Conservation (phyloP, 345 rosid genomes). For the Gynandropsis gynandra region DNA sequence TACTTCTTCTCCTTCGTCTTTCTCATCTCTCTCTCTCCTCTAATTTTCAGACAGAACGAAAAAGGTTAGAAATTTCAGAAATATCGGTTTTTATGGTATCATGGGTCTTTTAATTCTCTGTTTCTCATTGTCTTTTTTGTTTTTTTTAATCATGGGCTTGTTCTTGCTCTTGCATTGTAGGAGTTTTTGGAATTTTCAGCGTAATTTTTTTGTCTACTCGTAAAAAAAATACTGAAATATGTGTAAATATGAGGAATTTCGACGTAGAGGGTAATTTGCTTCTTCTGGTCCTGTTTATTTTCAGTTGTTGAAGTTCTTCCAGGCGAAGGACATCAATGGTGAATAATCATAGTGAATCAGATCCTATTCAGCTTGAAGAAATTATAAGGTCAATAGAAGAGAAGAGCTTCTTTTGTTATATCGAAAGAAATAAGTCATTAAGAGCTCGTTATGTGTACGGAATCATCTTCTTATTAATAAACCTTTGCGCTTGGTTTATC, state of each 20-base stretch:
- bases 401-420: constrained; percentile 23
- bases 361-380: constrained; percentile 25
- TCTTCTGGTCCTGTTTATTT: not conserved
- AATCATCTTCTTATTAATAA: constrained; percentile 53
- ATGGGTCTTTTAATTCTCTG: constrained; percentile 1
- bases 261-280: not conserved
- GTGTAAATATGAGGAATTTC: not conserved
- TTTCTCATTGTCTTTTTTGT: not conserved
- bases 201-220: not conserved
- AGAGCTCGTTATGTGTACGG: constrained; percentile 66
- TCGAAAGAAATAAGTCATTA: constrained; percentile 42
- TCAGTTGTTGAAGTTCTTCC: not conserved
- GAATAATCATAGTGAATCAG: constrained; percentile 28
- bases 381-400: constrained; percentile 23
- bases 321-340: constrained; percentile 16
- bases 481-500: constrained; percentile 73
- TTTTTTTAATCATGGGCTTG: not conserved
- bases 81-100: not conserved
- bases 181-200: not conserved
- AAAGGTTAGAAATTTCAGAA: constrained; percentile 16
- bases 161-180: not conserved
- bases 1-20: constrained; percentile 9
- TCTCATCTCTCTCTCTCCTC: not conserved
- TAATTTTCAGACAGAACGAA: constrained; percentile 3
- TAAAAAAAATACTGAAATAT: not conserved